Evolutionary conservation across 2,329 filamentous ascomycete genomes (phyloP).

Genomic region (Trichophyton simii): DNA sequence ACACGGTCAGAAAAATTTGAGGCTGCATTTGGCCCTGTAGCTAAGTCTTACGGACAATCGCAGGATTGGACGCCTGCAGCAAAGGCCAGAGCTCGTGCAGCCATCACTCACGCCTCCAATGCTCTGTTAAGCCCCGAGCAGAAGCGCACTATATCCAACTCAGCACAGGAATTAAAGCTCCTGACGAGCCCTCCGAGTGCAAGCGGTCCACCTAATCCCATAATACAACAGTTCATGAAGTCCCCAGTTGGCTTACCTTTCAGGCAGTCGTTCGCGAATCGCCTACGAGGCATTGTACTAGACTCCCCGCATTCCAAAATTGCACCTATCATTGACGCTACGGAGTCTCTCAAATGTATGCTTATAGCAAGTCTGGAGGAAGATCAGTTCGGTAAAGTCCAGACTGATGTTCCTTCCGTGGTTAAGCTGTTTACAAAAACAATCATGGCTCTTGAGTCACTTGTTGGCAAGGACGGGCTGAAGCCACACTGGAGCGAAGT

Average conservation of each 20-base stretch:
- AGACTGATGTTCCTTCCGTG: conserved; percentile 62
- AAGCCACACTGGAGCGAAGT: conserved; percentile 71
- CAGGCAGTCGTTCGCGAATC: conserved; percentile 54
- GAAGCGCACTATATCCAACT: conserved; percentile 27
- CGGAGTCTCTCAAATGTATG: conserved; percentile 56
- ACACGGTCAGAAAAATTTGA: conserved; percentile 27
- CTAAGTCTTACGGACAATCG: conserved; percentile 35
- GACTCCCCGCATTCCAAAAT: conserved; percentile 61
- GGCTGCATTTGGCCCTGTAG: conserved; percentile 33
- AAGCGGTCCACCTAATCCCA: conserved; percentile 38
- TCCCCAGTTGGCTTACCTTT: conserved; percentile 54
- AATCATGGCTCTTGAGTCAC: conserved; percentile 56
- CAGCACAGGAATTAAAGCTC: conserved; percentile 27
- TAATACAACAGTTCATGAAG: conserved; percentile 37
- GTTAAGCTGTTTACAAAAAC: conserved; percentile 60
- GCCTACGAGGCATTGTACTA: conserved; percentile 54
- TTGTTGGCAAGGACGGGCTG: conserved; percentile 38
- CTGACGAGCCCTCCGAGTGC: conserved; percentile 26
- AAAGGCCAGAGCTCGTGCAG: conserved; percentile 26
- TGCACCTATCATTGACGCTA: conserved; percentile 56
- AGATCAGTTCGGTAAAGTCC: conserved; percentile 76
- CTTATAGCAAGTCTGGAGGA: conserved; percentile 63
- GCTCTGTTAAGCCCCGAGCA: conserved; percentile 29
- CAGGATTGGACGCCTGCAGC: conserved; percentile 33
- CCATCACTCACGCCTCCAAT: conserved; percentile 28